Conservation (phyloP, 2,329 filamentous ascomycete genomes). For the Phialophora chinensis region DNA sequence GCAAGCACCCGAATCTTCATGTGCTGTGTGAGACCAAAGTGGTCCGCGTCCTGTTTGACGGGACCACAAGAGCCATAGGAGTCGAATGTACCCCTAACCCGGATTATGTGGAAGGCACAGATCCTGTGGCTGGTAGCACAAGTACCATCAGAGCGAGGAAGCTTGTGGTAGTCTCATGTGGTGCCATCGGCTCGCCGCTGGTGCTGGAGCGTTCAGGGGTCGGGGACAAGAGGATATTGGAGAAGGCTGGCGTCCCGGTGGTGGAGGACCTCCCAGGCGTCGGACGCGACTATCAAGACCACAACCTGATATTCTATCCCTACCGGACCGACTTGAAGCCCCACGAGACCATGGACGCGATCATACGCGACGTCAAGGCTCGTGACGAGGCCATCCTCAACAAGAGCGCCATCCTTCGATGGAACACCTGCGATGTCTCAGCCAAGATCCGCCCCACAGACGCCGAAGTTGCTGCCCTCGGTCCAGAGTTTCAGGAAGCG, state of each 20-base stretch:
- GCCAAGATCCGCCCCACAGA: slow-evolving; percentile 1
- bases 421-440: slow-evolving; percentile 8
- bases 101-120: slow-evolving; percentile 61
- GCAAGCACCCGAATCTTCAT: slow-evolving; percentile 63
- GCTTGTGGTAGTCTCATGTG: slow-evolving; percentile 66
- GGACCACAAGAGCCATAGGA: slow-evolving; percentile 60
- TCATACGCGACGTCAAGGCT: not conserved
- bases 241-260: slow-evolving; percentile 49
- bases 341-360: not conserved
- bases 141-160: slow-evolving; percentile 53
- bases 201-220: slow-evolving; percentile 67
- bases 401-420: not conserved
- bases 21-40: slow-evolving; percentile 64
- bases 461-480: slow-evolving; percentile 1
- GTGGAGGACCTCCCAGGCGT: slow-evolving; percentile 54
- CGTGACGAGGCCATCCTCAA: not conserved
- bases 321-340: slow-evolving; percentile 51
- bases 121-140: slow-evolving; percentile 62
- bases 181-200: slow-evolving; percentile 62
- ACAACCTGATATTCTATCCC: slow-evolving; percentile 60
- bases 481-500: not conserved
- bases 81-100: slow-evolving; percentile 64
- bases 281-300: slow-evolving; percentile 60
- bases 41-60: slow-evolving; percentile 60
- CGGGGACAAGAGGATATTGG: slow-evolving; percentile 54